Evolutionary conservation across 2,329 filamentous ascomycete species (phyloP).

Genomic region (Hypoxylon sp.): DNA sequence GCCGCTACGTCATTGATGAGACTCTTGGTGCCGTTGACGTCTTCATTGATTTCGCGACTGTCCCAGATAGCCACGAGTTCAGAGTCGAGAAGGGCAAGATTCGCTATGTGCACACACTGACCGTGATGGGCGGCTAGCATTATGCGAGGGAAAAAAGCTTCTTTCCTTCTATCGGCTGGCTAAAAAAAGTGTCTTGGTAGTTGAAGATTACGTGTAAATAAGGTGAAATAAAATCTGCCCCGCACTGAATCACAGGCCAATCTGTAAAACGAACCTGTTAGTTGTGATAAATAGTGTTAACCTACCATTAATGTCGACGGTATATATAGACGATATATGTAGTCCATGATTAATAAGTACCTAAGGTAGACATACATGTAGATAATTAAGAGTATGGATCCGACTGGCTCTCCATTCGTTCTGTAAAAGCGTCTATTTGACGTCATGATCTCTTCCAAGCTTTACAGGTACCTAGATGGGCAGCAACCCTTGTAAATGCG

Average conservation of each 20-base stretch:
- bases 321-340: too few relatives aligned
- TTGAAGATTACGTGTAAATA: neutral
- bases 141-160: neutral
- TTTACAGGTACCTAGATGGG: too few relatives aligned
- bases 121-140: conserved; percentile 51
- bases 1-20: conserved; percentile 54
- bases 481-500: neutral
- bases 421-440: neutral
- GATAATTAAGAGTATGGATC: neutral
- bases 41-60: conserved; percentile 53
- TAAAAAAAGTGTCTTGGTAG: conserved; percentile 1
- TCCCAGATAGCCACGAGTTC: conserved; percentile 57
- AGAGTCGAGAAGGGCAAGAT: conserved; percentile 54
- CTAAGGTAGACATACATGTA: too few relatives aligned
- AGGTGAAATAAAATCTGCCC: neutral
- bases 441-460: neutral
- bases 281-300: neutral
- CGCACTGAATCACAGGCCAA: neutral
- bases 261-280: neutral
- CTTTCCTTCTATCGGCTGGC: neutral
- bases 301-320: too few relatives aligned
- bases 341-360: too few relatives aligned
- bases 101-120: conserved; percentile 55
- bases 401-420: neutral
- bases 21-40: conserved; percentile 52